Evolutionary conservation across 139 green algal species (phyloP).

Genomic region (Desmodesmus armatus): DNA sequence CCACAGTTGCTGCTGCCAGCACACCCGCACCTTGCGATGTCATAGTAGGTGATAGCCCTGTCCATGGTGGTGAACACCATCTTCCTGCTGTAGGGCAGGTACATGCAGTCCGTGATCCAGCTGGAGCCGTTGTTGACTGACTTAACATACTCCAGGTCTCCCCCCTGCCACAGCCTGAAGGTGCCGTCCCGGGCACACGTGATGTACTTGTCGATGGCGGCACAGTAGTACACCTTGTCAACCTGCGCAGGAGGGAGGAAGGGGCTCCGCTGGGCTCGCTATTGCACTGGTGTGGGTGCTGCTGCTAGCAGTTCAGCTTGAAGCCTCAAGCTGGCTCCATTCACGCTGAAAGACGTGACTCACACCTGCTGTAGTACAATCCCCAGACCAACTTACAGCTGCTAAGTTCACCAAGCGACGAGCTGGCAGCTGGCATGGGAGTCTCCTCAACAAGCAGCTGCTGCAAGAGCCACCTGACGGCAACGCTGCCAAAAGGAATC

Average conservation of each 20-base stretch:
- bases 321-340: background rate
- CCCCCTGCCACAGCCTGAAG: slow-evolving; percentile 79
- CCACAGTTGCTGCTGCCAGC: background rate
- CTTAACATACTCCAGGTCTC: slow-evolving; percentile 72
- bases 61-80: slow-evolving; percentile 80
- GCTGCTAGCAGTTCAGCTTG: too few species aligned
- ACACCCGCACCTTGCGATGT: slow-evolving; percentile 59
- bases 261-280: too few species aligned
- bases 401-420: too few species aligned
- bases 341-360: background rate
- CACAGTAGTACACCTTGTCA: slow-evolving; percentile 63
- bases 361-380: too few species aligned
- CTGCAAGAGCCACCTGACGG: background rate
- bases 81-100: slow-evolving; percentile 67
- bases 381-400: too few species aligned
- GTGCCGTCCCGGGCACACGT: slow-evolving; percentile 76
- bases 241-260: slow-evolving; percentile 51
- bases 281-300: too few species aligned
- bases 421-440: too few species aligned
- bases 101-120: slow-evolving; percentile 81
- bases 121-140: slow-evolving; percentile 68
- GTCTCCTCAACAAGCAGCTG: too few species aligned
- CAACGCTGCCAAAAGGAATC: too few species aligned
- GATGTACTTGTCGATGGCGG: slow-evolving; percentile 81
- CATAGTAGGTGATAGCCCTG: slow-evolving; percentile 81